These are phyloP conservation scores for Lasiodiplodia sp. DNA, from an alignment of 2,329 filamentous ascomycete genomes.

Conservation along the genomic window DNA sequence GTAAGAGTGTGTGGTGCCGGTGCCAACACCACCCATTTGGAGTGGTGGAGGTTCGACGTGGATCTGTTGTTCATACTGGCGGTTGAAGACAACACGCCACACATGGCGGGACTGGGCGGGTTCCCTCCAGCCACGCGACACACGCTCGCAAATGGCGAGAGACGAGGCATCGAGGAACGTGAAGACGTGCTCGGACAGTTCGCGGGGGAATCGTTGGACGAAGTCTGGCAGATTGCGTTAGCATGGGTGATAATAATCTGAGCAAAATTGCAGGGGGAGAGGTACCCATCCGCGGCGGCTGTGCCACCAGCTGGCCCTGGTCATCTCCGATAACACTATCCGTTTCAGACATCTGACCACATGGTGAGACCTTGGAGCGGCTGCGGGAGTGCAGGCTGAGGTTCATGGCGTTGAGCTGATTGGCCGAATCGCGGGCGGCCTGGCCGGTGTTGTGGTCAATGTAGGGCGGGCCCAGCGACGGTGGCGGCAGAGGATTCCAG, in stretches of 20 bases:
- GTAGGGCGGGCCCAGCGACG: conserved; percentile 28
- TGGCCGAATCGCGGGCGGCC: conserved; percentile 28
- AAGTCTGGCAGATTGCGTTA: conserved; percentile 53
- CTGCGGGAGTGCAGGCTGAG: conserved; percentile 21
- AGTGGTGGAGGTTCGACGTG: conserved; percentile 53
- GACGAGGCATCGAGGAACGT: conserved; percentile 66
- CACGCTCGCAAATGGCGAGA: conserved; percentile 61
- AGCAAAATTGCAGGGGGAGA: conserved; percentile 17
- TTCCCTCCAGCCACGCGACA: conserved; percentile 64
- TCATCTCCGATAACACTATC: conserved; percentile 31
- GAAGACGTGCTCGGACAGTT: conserved; percentile 66
- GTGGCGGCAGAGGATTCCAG: conserved; percentile 38
- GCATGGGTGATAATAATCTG: conserved; percentile 17
- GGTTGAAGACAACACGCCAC: conserved; percentile 69
- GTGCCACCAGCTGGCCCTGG: conserved; percentile 28
- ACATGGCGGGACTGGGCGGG: conserved; percentile 64
- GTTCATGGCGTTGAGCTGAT: conserved; percentile 28
- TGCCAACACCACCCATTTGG: conserved; percentile 60
- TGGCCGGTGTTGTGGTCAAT: conserved; percentile 24
- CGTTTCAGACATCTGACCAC: conserved; percentile 28
- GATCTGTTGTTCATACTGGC: conserved; percentile 58
- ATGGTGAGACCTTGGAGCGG: conserved; percentile 26
- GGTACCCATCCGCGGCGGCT: conserved; percentile 28
- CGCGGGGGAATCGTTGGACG: conserved; percentile 62
- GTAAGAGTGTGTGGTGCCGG: conserved; percentile 55